Evolutionary conservation across 2,329 filamentous ascomycete species (phyloP), one percentile per base, ranked within the genome.

Genomic region (Biscogniauxia marginata): DNA sequence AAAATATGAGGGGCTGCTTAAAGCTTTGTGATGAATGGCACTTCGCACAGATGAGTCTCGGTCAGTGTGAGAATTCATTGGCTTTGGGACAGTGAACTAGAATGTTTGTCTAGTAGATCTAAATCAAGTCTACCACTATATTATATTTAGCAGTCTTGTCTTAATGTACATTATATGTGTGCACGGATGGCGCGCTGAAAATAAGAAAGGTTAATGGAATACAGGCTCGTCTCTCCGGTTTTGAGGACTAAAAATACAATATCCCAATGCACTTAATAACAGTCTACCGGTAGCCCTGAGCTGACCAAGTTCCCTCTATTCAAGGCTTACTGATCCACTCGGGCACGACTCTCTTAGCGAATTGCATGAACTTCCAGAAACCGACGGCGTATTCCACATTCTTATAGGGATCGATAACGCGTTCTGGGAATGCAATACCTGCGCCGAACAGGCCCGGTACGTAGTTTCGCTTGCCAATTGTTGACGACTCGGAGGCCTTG

Each of bases 351-450:
- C 74, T 77, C 70, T 82, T 81, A 53, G 84, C 69, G 63, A 81
- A 86, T 48, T 78, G 83, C 83, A 87, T 86, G 61, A 88, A 87
- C 70, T 88, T 87, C 66, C 77, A 85, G 65, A 87, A 80, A 0
- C 85, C 85, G 50, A 87, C 85, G 0, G 83, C 82, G 63, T 79
- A 75, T 70, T 87, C 84, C 7, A 83, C 79, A 67, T 86, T 86
- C 0, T 84, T 84, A 44, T 78, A 71, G 1, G 84, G 84, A 72
- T 87, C 85, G 7, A 77, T 77, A 5, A 86, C 83, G 21, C 76
- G 73, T 65, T 87, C 82, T 0, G 85, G 85, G 63, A 82, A 88
- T 0, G 84, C 84, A 62, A 88, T 87, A 0, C 85, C 85, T 0
- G 84, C 84, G 2, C 82, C 85, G 65, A 80, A 84, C 18, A 87